Base-by-base conservation (phyloP, 345 rosid genomes). In the Tarenaya hassleriana region DNA sequence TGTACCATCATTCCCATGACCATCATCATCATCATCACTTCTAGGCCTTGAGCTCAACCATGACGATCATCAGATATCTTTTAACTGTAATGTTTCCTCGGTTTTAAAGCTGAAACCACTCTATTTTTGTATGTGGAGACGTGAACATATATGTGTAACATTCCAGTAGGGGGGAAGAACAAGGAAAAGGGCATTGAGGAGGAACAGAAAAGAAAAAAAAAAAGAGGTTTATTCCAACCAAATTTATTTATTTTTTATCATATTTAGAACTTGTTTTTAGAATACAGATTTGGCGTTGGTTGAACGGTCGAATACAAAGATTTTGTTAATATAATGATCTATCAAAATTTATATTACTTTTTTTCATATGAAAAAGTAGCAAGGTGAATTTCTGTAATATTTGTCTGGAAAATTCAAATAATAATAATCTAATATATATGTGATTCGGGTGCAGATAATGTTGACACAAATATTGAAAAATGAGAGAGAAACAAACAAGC, bases 11-110 rank as follows among this genome's bases (percentile, higher is more conserved):
- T 55, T 61, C n/a, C n/a, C n/a, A n/a, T n/a, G n/a, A 66, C 69
- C 85, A 76, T 67, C 95, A 83, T 67, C 95, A 83, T 66, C 75
- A 80, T 42, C 86, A 78, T 50, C 82, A 86, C 21, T 81, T 60
- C 71, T 86, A 85, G 76, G 48, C 29, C 41, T 14, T 37, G 52
- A 54, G 31, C 59, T 57, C 64, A 46, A 9, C 20, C 47, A 46
- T 52, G 11, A 52, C 54, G 51, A 55, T 56, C 61, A 58, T 40
- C 35, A 35, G 3, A 7, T 35, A 52, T 47, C 41, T 40, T 40
- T 56, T 66, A 44, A 16, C 40, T n/a, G 20, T 47, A 24, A 66
- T 47, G 39, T 53, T 58, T 52, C 46, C 53, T 59, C 9, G 47
- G 40, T 52, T 58, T 58, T 45, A 52, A 17, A 42, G 52, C 29